Base-by-base conservation (phyloP, 257 asterid species). In the Petunia axillaris region DNA sequence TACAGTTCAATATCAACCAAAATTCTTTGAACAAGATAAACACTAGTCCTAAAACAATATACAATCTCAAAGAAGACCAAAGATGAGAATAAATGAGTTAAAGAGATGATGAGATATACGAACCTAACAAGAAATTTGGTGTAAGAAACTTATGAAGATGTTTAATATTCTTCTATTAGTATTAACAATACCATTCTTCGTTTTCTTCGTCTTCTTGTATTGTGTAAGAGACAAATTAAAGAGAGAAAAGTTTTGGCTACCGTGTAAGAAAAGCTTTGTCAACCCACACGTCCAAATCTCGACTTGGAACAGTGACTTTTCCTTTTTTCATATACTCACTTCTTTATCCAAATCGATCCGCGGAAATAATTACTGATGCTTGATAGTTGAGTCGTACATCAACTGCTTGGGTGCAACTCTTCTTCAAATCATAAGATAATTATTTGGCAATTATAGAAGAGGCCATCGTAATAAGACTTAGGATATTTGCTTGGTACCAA, bases 241-340 rank as follows among this genome's bases (percentile, higher is more conserved):
- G 60, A 60, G 86, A 64, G 60, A 68, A 13, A 82, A 79, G 84
- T 86, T 85, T 80, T 64, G 52, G 13, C 58, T 85, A 87, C 86
- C 91, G 93, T 83, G 93, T 87, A 64, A 5, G 67, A 76, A 80
- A 87, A 64, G 86, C 14, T 74, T n/a, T 76, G 85, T 44, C 71
- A 74, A 50, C 79, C 64, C 77, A 78, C 81, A 82, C 80, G 89
- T 87, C 82, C 81, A 80, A 76, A 64, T 80, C 80, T 62, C n/a
- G n/a, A n/a, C 62, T 55, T 55, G 62, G 60, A 55, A 50, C 13
- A 50, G 14, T 50, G 55, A 50, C 14, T 6, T 39, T 44, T 52
- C 43, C 66, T 58, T 52, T 8, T 36, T 57, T n/a, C n/a, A n/a
- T n/a, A n/a, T n/a, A n/a, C n/a, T n/a, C n/a, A n/a, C n/a, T 82